Percentiles rank a stretch among this genome's conserved stretches.
These are phyloP conservation scores for Podaxis sp. DNA, from an alignment of 768 basidiomycete species.

Conservation along the genomic window DNA sequence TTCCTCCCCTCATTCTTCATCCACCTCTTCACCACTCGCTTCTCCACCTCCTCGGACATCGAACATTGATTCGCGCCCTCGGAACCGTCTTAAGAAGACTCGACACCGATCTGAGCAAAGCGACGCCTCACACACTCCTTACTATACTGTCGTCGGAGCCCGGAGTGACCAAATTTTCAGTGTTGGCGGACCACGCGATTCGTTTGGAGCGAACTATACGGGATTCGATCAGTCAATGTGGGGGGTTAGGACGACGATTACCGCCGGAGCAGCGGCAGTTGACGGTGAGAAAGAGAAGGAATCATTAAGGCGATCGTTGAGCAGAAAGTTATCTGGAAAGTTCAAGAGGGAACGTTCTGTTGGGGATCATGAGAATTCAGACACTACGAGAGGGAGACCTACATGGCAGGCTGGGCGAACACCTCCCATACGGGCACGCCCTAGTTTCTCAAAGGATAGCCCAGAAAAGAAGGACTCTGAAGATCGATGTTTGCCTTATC, in stretches of 20 bases:
- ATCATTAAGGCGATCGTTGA: conserved; percentile 2
- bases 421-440: neutral
- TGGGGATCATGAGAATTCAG: neutral
- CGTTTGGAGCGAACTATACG: neutral
- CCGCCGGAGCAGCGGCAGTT: neutral
- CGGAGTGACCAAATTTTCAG: neutral
- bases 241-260: conserved; percentile 1
- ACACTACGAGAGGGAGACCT: neutral
- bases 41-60: conserved; percentile 1
- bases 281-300: neutral
- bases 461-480: neutral
- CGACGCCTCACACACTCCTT: neutral
- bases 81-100: neutral
- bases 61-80: neutral
- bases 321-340: conserved; percentile 8
- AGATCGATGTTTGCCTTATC: conserved; percentile 3
- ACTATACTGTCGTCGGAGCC: conserved; percentile 10
- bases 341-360: conserved; percentile 1
- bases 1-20: neutral
- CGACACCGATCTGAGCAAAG: neutral
- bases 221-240: neutral
- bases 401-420: neutral
- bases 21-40: neutral
- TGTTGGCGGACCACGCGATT: conserved; percentile 6
- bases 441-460: neutral